Evolutionary conservation across 768 basidiomycete genomes (phyloP).

Genomic region (Cystofilobasidium ferigula): DNA sequence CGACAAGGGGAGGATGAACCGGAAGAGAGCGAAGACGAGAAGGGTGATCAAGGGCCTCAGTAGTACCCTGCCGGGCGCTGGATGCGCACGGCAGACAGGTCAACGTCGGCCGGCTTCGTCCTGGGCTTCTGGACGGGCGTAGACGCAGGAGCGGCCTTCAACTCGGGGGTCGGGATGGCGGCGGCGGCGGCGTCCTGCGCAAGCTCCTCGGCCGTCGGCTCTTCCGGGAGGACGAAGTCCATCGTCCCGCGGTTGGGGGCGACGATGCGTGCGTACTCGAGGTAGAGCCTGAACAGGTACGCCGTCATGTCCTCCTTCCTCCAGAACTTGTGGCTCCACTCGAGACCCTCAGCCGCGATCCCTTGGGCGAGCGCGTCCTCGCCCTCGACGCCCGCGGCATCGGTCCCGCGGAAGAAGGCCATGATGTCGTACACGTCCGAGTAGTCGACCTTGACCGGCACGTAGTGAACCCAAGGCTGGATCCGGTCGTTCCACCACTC

Average conservation of each 20-base stretch:
- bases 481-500: constrained; percentile 25
- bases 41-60: too few relatives aligned
- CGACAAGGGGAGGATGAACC: too few relatives aligned
- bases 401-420: constrained; percentile 43
- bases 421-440: constrained; percentile 60
- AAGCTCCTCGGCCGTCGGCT: neutral
- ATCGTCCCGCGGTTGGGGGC: neutral
- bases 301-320: constrained; percentile 48
- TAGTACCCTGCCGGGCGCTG: too few relatives aligned
- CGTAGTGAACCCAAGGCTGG: constrained; percentile 43
- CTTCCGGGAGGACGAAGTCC: constrained; percentile 28
- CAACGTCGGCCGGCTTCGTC: too few relatives aligned
- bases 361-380: constrained; percentile 52
- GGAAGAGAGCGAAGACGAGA: too few relatives aligned
- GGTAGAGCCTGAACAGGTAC: constrained; percentile 35
- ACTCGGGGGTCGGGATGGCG: too few relatives aligned
- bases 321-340: constrained; percentile 54
- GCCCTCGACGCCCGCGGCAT: constrained; percentile 39
- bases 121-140: too few relatives aligned
- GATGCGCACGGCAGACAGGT: too few relatives aligned
- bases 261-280: constrained; percentile 35
- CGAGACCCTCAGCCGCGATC: constrained; percentile 50
- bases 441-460: constrained; percentile 54
- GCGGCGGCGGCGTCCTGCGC: too few relatives aligned
- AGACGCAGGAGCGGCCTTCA: too few relatives aligned